Base-by-base conservation (phyloP, 108 stramenopile genomes). In the Conticribra guillardii region DNA sequence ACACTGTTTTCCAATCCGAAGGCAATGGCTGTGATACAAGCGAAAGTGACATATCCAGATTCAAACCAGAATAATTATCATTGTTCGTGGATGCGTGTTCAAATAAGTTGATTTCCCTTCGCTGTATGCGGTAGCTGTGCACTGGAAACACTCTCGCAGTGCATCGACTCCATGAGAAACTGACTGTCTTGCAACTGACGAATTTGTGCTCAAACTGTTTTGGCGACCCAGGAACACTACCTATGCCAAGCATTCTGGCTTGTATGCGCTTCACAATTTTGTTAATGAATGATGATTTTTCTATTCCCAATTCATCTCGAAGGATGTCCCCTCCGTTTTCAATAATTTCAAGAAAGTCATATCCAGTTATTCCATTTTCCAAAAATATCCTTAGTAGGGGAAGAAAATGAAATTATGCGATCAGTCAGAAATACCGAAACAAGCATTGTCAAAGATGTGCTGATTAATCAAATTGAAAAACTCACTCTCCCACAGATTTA, bases 331-430 rank as follows among this genome's bases (percentile, higher is more conserved):
- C 82, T 31, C 75, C 70, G 49, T 88, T 76, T 28, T 82, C 76
- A 8, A 87, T 74, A 9, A 89, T 82, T 31, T 89, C 86, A 0
- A 67, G 75, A 65, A 89, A 89, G 66, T 89, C 84, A 67, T 88
- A 86, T 0, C 85, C 87, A 2, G 87, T 87, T 15, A 88, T 82
- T 50, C 54, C 48, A 77, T 85, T 75, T 18, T 70, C 56, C 22
- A 82, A 47, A 60, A 88, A 88, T 23, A 75, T 64, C 28, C 66
- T 69, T 16, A 21, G 17, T n/a, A n/a, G n/a, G n/a, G n/a, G n/a
- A n/a, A n/a, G n/a, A n/a, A n/a, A n/a, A n/a, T n/a, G n/a, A n/a
- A n/a, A n/a, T n/a, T n/a, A n/a, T n/a, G n/a, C n/a, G n/a, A n/a
- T n/a, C n/a, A n/a, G n/a, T n/a, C n/a, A n/a, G n/a, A n/a, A n/a